Conservation (phyloP, 1,284 basidiomycete species). For the Pyrrhoderma lamaoense region DNA sequence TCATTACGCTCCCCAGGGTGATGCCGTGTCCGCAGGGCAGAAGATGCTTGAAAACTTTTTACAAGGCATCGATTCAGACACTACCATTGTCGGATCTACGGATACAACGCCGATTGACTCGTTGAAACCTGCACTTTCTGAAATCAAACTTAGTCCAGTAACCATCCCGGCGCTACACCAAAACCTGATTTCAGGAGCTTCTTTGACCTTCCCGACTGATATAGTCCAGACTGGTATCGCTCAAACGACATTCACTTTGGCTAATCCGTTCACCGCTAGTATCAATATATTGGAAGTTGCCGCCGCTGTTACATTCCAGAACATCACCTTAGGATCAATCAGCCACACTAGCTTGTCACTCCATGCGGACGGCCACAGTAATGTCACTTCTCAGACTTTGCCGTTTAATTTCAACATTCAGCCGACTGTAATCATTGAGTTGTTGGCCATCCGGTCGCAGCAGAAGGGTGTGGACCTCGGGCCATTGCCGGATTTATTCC, state of each 20-base stretch:
- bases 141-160: slow-evolving; percentile 55
- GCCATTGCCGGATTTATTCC: slow-evolving; percentile 53
- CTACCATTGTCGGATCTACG: slow-evolving; percentile 51
- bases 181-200: slow-evolving; percentile 52
- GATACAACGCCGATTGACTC: slow-evolving; percentile 60
- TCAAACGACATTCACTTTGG: slow-evolving; percentile 46
- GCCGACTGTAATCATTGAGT: slow-evolving; percentile 52
- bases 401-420: slow-evolving; percentile 63
- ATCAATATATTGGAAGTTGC: slow-evolving; percentile 59
- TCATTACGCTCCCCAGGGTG: slow-evolving; percentile 56
- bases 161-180: slow-evolving; percentile 62
- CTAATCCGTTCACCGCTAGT: slow-evolving; percentile 72
- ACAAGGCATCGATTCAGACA: slow-evolving; percentile 54
- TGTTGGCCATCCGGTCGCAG: slow-evolving; percentile 48
- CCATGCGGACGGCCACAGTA: slow-evolving; percentile 52
- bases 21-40: slow-evolving; percentile 47
- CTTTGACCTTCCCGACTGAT: slow-evolving; percentile 49
- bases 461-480: slow-evolving; percentile 56
- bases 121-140: slow-evolving; percentile 55
- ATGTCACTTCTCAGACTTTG: slow-evolving; percentile 51
- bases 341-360: slow-evolving; percentile 49
- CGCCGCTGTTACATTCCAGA: slow-evolving; percentile 49
- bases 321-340: slow-evolving; percentile 50
- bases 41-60: slow-evolving; percentile 64
- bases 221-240: slow-evolving; percentile 55